These are phyloP conservation scores for Asclepias syriaca DNA, from an alignment of 257 asterid species.

Conservation along the genomic window DNA sequence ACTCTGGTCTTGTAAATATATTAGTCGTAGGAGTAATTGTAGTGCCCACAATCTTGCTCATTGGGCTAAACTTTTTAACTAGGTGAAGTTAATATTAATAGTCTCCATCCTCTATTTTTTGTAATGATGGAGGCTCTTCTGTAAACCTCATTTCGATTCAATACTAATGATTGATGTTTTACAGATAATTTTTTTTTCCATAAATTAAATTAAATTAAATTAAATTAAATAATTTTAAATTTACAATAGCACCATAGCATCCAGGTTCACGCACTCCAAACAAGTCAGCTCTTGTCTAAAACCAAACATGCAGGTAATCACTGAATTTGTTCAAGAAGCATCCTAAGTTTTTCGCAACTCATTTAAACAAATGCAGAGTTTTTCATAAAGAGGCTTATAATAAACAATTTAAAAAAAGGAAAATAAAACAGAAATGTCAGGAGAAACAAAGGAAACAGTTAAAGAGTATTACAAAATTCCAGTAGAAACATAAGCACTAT, in stretches of 20 bases:
- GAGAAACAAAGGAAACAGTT: not conserved
- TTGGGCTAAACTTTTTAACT: too few species aligned
- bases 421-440: not conserved
- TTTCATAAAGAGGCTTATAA: not conserved
- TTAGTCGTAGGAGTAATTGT: too few species aligned
- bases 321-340: slow-evolving; percentile 17
- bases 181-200: too few species aligned
- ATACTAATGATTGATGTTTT: too few species aligned
- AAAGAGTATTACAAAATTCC: not conserved
- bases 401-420: not conserved
- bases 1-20: too few species aligned
- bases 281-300: slow-evolving; percentile 92
- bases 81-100: too few species aligned
- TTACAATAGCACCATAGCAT: slow-evolving; percentile 91
- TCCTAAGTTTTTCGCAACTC: not conserved
- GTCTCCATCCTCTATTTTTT: too few species aligned
- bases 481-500: not conserved
- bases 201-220: too few species aligned
- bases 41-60: too few species aligned
- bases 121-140: too few species aligned
- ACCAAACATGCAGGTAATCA: slow-evolving; percentile 20
- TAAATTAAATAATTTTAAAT: slow-evolving; percentile 26
- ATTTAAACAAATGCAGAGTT: not conserved
- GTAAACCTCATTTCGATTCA: too few species aligned
- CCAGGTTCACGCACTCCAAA: slow-evolving; percentile 97